Conservation (phyloP, 148 eudicot species). For the Bassia scoparia region DNA sequence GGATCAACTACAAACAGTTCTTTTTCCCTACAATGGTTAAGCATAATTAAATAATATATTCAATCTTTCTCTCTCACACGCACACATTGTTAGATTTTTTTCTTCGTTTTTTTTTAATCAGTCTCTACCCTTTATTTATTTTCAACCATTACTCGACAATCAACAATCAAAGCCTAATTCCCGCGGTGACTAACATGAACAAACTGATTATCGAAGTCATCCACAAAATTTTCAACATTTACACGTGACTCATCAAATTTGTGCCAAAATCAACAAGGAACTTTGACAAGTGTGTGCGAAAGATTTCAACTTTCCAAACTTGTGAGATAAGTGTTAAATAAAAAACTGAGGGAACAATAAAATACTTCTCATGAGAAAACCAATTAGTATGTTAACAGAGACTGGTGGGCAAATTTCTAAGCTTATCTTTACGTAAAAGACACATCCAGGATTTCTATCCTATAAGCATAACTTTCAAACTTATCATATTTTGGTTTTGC, state of each 20-base stretch:
- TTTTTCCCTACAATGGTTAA: too few species aligned
- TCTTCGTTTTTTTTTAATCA: too few species aligned
- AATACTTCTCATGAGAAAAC: neutral
- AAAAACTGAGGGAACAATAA: neutral
- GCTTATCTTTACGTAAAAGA: neutral
- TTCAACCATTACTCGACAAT: too few species aligned
- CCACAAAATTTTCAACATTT: too few species aligned
- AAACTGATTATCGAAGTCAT: too few species aligned
- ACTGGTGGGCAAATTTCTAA: neutral
- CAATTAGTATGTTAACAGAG: neutral
- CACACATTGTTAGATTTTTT: too few species aligned
- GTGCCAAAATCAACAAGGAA: neutral
- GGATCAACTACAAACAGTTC: too few species aligned
- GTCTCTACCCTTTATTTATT: too few species aligned
- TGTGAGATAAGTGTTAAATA: neutral
- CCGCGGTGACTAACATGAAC: too few species aligned
- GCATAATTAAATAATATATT: too few species aligned
- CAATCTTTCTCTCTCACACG: too few species aligned
- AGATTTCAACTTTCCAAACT: neutral
- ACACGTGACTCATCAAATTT: neutral
- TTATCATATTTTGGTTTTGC: neutral
- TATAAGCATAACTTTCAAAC: neutral
- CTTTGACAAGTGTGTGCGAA: neutral
- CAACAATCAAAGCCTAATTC: too few species aligned
- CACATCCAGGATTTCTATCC: neutral